Base-by-base conservation (phyloP, 2,329 filamentous ascomycete genomes). In the Thielaviopsis euricoi region DNA sequence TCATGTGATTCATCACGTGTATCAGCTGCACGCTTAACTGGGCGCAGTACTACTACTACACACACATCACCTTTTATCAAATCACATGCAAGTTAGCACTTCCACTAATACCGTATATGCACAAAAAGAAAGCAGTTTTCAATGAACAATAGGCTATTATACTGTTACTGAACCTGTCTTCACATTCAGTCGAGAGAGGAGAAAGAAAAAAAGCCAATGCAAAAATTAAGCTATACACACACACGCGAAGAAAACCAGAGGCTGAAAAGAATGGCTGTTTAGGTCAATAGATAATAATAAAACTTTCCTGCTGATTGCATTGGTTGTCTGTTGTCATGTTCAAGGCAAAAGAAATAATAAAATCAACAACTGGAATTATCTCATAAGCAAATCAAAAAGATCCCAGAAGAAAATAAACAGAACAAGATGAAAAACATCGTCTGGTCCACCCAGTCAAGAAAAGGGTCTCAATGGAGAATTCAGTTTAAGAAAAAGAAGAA, bases 391-490 rank as follows among this genome's bases (percentile, higher is more conserved):
- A 55, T 43, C 46, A 49, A 52, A 53, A 46, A 25, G 53, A 25
- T 25, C 3, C 52, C 49, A 26, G 22, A 50, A 53, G 40, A 55
- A 12, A 49, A 46, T n/a, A n/a, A n/a, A n/a, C n/a, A n/a, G n/a
- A n/a, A n/a, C n/a, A n/a, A n/a, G n/a, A n/a, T n/a, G n/a, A n/a
- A n/a, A 40, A 40, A 53, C 29, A 58, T 33, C 53, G 57, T 56
- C 46, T 56, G 50, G 50, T 25, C 33, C 49, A 53, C 52, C 56
- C 52, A 53, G 40, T 19, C n/a, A n/a, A n/a, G n/a, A 40, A 33
- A 25, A 43, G 40, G 23, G 55, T 56, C 56, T 58, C 52, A 21
- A 26, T 25, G 22, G 52, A 55, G 53, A 58, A 25, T 43, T 40
- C 19, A 56, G 22, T 54, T 57, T 33, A 17, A 57, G 19, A 50